Percentiles rank a stretch among this genome's conserved stretches.
These are phyloP conservation scores for Halophytophthora polymorphica DNA, from an alignment of 352 stramenopile species.

Conservation along the genomic window DNA sequence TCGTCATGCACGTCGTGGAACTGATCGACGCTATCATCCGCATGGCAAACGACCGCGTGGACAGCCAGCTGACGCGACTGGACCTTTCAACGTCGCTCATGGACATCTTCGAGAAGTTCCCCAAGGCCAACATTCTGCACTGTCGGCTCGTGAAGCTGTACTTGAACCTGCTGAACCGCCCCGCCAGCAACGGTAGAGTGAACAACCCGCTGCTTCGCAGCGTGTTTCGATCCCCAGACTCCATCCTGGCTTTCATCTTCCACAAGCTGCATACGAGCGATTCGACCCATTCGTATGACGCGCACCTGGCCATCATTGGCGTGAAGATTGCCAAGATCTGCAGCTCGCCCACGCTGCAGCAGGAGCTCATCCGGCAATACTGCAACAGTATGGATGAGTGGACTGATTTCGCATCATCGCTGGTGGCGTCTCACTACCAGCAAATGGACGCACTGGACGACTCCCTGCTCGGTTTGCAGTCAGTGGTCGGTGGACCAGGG, in stretches of 20 bases:
- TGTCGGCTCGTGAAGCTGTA: conserved; percentile 69
- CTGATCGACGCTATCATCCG: conserved; percentile 58
- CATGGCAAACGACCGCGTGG: conserved; percentile 60
- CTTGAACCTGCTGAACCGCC: conserved; percentile 62
- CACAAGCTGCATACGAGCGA: conserved; percentile 52
- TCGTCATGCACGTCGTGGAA: conserved; percentile 66
- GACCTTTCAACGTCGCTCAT: conserved; percentile 61
- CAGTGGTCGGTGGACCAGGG: conserved; percentile 12
- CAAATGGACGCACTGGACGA: conserved; percentile 75
- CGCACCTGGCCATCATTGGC: conserved; percentile 68
- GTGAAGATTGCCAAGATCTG: conserved; percentile 84
- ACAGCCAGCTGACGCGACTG: conserved; percentile 46
- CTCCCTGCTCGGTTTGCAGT: conserved; percentile 28
- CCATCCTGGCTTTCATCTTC: conserved; percentile 67
- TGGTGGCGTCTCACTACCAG: conserved; percentile 73
- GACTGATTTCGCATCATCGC: conserved; percentile 60
- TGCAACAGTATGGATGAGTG: conserved; percentile 57
- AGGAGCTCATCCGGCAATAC: conserved; percentile 78
- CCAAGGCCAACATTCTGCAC: conserved; percentile 69
- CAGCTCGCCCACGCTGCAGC: conserved; percentile 62
- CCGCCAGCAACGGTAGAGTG: conserved; percentile 52
- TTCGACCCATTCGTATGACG: conserved; percentile 56
- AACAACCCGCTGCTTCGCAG: conserved; percentile 77
- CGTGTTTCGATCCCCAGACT: conserved; percentile 67
- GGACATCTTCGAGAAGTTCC: conserved; percentile 70